phyloP scores from a whole-genome alignment of 352 stramenopile genomes.

The Phytopythium boreale region DNA sequence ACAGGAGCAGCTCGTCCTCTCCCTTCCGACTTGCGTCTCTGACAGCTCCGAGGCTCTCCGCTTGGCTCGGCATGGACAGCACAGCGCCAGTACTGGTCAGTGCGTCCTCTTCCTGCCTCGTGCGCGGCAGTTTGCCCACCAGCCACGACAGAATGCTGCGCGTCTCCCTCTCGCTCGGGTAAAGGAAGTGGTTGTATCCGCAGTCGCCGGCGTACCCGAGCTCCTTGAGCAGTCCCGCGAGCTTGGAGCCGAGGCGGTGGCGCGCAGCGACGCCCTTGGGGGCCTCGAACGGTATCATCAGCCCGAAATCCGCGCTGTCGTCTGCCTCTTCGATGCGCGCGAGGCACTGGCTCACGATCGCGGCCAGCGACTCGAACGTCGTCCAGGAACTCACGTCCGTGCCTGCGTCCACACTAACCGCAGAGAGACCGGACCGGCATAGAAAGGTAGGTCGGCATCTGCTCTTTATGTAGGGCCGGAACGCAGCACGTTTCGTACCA shows the following conservation, averaged over 20 bases:
- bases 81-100: neutral
- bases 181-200: conserved; percentile 89
- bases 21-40: neutral
- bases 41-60: neutral
- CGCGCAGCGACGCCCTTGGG: conserved; percentile 61
- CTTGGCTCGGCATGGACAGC: neutral
- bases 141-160: conserved; percentile 79
- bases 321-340: conserved; percentile 26
- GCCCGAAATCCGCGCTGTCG: conserved; percentile 19
- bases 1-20: neutral
- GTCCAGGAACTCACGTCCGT: conserved; percentile 8
- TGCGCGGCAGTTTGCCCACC: conserved; percentile 66
- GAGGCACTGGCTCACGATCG: conserved; percentile 46
- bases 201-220: conserved; percentile 81
- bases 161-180: conserved; percentile 82
- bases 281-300: conserved; percentile 16
- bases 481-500: conserved; percentile 18
- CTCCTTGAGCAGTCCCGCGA: conserved; percentile 77
- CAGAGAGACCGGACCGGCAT: neutral
- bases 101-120: conserved; percentile 13
- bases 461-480: neutral
- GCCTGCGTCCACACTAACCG: neutral
- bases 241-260: conserved; percentile 70
- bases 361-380: conserved; percentile 38
- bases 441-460: neutral